A percentile compares a stretch with the other conserved stretches of the same genome.
Conservation (phyloP, 805 yeast genomes). For the Myxozyma monticola region DNA sequence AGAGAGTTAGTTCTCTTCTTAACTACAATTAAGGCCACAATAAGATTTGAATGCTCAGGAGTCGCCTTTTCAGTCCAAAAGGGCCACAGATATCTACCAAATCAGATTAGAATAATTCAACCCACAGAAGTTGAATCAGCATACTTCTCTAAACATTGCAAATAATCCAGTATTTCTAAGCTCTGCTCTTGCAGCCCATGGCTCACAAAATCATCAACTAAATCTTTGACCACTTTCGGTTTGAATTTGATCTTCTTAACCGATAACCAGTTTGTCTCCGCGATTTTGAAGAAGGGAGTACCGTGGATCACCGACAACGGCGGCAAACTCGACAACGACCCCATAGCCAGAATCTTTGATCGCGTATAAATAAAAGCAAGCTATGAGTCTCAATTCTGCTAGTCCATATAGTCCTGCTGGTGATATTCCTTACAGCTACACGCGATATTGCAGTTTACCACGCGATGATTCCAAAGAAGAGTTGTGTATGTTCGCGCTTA, state of each 20-base stretch:
- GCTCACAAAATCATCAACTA: conserved; percentile 8
- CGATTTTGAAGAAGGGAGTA: too few relatives aligned
- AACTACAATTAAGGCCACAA: conserved; percentile 35
- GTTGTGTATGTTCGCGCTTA: too few relatives aligned
- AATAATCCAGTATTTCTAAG: conserved; percentile 17
- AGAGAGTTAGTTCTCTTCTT: conserved; percentile 17
- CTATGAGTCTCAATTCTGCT: too few relatives aligned
- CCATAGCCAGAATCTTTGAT: too few relatives aligned
- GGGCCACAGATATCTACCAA: conserved; percentile 42
- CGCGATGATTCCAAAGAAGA: too few relatives aligned
- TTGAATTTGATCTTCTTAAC: conserved; percentile 6
- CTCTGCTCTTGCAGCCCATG: background rate
- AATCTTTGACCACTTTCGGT: conserved; percentile 1
- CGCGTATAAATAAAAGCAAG: too few relatives aligned
- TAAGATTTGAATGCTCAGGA: conserved; percentile 44
- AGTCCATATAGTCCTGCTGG: too few relatives aligned
- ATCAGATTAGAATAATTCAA: conserved; percentile 29
- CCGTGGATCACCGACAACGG: too few relatives aligned
- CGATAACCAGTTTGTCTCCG: conserved; percentile 18
- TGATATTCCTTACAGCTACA: too few relatives aligned
- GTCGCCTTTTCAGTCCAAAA: conserved; percentile 45
- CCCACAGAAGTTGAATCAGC: too few relatives aligned
- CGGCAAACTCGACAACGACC: too few relatives aligned
- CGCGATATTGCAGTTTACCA: too few relatives aligned
- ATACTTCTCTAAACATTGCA: conserved; percentile 28